These are phyloP conservation scores for Ophiostoma ulmi DNA, from an alignment of 2,329 filamentous ascomycete species.

Conservation along the genomic window DNA sequence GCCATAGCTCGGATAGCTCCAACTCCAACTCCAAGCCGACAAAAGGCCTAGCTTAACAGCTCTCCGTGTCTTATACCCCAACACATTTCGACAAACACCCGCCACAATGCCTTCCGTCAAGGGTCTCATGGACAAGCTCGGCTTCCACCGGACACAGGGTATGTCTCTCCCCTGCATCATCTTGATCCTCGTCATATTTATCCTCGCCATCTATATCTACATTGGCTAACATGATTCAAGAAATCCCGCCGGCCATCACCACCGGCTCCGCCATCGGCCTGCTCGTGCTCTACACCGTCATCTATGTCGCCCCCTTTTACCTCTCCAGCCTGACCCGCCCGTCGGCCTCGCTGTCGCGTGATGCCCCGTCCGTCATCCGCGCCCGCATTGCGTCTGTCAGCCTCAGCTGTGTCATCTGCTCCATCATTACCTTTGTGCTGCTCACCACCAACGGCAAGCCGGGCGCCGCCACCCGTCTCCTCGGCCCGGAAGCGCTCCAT, in stretches of 20 bases:
- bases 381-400: slow-evolving; percentile 77
- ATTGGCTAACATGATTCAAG: slow-evolving; percentile 12
- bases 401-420: slow-evolving; percentile 65
- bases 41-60: background rate
- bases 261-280: slow-evolving; percentile 36
- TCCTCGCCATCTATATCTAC: background rate
- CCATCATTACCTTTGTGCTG: slow-evolving; percentile 60
- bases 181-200: background rate
- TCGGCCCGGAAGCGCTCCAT: slow-evolving; percentile 50
- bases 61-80: background rate
- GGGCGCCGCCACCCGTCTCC: slow-evolving; percentile 30
- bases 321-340: slow-evolving; percentile 73
- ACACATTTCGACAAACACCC: background rate
- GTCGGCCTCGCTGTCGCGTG: slow-evolving; percentile 70
- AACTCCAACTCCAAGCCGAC: background rate
- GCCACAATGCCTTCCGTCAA: slow-evolving; percentile 28
- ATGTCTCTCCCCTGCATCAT: slow-evolving; percentile 7
- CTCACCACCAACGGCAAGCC: slow-evolving; percentile 51
- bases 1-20: background rate
- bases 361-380: slow-evolving; percentile 84
- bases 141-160: slow-evolving; percentile 27
- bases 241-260: slow-evolving; percentile 39
- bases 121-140: slow-evolving; percentile 29
- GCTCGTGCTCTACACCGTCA: slow-evolving; percentile 64
- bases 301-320: slow-evolving; percentile 92